Evolutionary conservation across 1,139 yeast genomes (phyloP), one percentile per base, ranked within the genome.

Genomic region (Taphrina confusa): DNA sequence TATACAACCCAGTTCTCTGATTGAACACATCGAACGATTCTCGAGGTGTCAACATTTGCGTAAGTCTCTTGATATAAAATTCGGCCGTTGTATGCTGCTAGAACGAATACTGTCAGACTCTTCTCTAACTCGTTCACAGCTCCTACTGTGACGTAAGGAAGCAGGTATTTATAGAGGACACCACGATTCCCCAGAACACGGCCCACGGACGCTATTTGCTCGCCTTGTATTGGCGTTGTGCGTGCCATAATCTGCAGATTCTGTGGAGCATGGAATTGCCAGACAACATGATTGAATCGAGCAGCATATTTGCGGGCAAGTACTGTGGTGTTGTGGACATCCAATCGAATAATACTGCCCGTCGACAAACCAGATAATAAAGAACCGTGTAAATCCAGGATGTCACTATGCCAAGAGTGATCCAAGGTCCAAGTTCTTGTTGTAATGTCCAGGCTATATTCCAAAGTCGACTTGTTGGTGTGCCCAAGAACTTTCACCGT

Each of bases 1-100:
- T 87, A 86, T 2, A 87, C 78, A 12, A 89, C 75, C 89, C 95
- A 91, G 71, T 90, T 84, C 69, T 92, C 97, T 61, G 91, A 94
- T 71, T 83, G 79, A 0, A 83, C 76, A 37, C 88, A 68, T 27
- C 78, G 76, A 18, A 88, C 68, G 0, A 81, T 76, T 18, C 78
- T 68, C 1, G 76, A 72, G 42, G 77, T 79, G 22, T 71, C 69
- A 4, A 71, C 66, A 47, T 44, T 25, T 18, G 30, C 25, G 28
- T 62, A 61, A 12, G 22, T 36, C 4, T 39, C 39, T 5, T 72
- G 71, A 67, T 70, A 71, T 6, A 90, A 73, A 0, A 84, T 64
- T 44, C 81, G 78, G 1, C 97, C 97, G 0, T 87, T 80, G 5
- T 85, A 75, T 0, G 83, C 78, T 70, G 91, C 95, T 30, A 90